phyloP scores from a whole-genome alignment of 2,329 filamentous ascomycete species.

The Pyrenophora graminea region DNA sequence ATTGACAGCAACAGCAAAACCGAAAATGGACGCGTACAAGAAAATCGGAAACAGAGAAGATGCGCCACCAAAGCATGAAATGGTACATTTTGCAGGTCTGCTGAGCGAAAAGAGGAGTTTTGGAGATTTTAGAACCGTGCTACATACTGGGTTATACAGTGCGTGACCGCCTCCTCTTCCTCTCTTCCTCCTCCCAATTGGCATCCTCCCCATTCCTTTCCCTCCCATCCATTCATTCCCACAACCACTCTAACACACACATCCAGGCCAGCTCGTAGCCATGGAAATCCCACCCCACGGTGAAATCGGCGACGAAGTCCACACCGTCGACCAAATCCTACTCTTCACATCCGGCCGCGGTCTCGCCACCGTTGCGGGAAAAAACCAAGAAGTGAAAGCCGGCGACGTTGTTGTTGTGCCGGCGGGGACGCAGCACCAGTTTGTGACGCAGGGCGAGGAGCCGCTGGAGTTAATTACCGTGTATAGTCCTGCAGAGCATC shows the following conservation, averaged over 20 bases:
- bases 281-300: constrained; percentile 68
- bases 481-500: constrained; percentile 66
- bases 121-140: constrained; percentile 63
- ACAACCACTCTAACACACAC: neutral
- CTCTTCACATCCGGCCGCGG: constrained; percentile 66
- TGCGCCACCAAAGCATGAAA: constrained; percentile 49
- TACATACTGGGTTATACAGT: constrained; percentile 65
- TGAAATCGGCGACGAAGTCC: constrained; percentile 69
- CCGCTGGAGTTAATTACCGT: constrained; percentile 66
- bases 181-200: neutral
- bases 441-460: constrained; percentile 63
- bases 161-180: neutral
- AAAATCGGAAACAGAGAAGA: constrained; percentile 33
- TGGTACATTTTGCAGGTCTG: constrained; percentile 65
- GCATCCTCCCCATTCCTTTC: neutral
- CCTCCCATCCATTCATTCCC: neutral
- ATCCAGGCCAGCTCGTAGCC: constrained; percentile 59
- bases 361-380: constrained; percentile 62
- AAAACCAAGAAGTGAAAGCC: constrained; percentile 61
- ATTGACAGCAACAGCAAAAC: neutral
- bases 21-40: constrained; percentile 32
- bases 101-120: constrained; percentile 60
- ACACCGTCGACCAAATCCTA: constrained; percentile 67
- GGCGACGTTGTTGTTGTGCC: constrained; percentile 66
- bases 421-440: constrained; percentile 68